Percentiles rank a stretch among this genome's conserved stretches.
Conservation (phyloP, 169 alveolate species). For the Plasmodium gaboni region DNA sequence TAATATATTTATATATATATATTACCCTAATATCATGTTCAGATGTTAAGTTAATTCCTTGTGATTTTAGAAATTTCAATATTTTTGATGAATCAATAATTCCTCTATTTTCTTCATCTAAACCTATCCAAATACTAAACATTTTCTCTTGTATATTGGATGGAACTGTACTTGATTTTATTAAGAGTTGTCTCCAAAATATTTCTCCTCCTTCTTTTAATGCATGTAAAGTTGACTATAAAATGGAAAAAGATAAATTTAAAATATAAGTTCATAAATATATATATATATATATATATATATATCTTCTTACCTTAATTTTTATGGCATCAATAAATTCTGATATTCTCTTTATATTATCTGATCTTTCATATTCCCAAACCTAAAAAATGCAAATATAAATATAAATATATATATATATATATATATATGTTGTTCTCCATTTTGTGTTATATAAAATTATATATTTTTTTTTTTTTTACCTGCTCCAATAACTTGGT, state of each 20-base stretch:
- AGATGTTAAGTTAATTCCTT: conserved; percentile 76
- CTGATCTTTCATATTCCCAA: conserved; percentile 76
- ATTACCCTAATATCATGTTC: conserved; percentile 79
- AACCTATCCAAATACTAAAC: conserved; percentile 79
- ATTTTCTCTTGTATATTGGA: conserved; percentile 77
- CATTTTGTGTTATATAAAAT: neutral
- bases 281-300: neutral
- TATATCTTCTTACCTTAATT: conserved; percentile 31
- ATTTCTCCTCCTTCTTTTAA: conserved; percentile 82
- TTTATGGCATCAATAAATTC: conserved; percentile 76
- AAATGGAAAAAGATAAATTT: conserved; percentile 14
- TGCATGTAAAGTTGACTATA: conserved; percentile 82
- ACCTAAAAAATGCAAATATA: conserved; percentile 38
- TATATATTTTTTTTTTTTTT: neutral
- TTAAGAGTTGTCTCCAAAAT: conserved; percentile 81
- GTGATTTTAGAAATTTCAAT: conserved; percentile 77
- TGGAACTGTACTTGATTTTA: conserved; percentile 77
- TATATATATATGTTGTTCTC: neutral
- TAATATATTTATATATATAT: neutral
- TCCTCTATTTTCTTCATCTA: conserved; percentile 83
- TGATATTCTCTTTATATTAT: conserved; percentile 72
- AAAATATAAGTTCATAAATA: neutral
- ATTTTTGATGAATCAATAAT: conserved; percentile 77
- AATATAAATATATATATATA: neutral
- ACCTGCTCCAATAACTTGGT: conserved; percentile 81